These are phyloP conservation scores for Rhizopus arrhizus DNA, from an alignment of 371 early-diverging fungal species.

Conservation along the genomic window DNA sequence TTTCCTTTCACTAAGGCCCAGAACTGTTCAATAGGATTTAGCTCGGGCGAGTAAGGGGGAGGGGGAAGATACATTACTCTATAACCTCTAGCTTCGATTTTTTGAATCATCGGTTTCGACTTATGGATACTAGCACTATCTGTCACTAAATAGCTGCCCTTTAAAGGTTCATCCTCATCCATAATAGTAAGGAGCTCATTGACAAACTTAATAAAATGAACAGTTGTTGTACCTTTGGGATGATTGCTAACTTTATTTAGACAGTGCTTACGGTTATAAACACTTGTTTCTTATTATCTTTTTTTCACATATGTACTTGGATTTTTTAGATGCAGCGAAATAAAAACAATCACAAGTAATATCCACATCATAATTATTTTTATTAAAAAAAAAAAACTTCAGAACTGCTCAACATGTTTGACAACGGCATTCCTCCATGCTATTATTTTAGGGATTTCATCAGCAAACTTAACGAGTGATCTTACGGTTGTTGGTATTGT, in stretches of 20 bases:
- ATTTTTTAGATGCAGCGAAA: conserved; percentile 7
- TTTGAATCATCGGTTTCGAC: conserved; percentile 20
- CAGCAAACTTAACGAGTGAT: conserved; percentile 7
- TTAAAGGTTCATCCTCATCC: conserved; percentile 19
- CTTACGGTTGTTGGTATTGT: conserved; percentile 8
- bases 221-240: conserved; percentile 10
- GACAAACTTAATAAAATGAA: conserved; percentile 13
- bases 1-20: conserved; percentile 21
- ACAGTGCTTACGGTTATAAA: conserved; percentile 1
- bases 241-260: conserved; percentile 8
- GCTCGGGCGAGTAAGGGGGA: conserved; percentile 19
- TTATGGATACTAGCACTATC: conserved; percentile 22
- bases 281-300: conserved; percentile 7
- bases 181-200: conserved; percentile 15
- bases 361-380: conserved; percentile 9
- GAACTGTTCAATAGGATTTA: conserved; percentile 17
- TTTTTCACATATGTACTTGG: conserved; percentile 1
- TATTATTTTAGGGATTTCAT: conserved; percentile 5
- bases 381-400: conserved; percentile 5
- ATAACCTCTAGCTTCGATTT: conserved; percentile 23
- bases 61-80: conserved; percentile 14
- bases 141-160: conserved; percentile 18
- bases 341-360: conserved; percentile 9
- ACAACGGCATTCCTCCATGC: conserved; percentile 11
- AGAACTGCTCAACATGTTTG: conserved; percentile 11